phyloP scores from a whole-genome alignment of 352 stramenopile genomes.

The Ochromonadaceae sp. region DNA sequence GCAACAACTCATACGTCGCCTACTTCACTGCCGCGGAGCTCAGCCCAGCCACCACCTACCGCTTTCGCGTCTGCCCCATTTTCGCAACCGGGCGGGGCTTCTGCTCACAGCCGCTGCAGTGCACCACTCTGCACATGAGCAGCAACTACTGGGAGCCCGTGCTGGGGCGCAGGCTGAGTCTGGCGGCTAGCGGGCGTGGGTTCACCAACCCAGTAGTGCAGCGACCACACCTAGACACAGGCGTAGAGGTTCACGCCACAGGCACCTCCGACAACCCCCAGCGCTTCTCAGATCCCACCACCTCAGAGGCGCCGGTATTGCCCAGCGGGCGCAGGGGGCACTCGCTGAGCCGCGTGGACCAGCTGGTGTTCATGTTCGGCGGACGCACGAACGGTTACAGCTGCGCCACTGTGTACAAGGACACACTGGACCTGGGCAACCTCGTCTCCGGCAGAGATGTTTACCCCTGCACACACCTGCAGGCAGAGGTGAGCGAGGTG shows the following conservation, averaged over 20 bases:
- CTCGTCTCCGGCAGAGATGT: background rate
- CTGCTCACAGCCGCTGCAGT: background rate
- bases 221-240: background rate
- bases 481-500: slow-evolving; percentile 3
- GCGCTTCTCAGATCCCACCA: background rate
- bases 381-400: slow-evolving; percentile 16
- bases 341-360: background rate
- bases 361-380: slow-evolving; percentile 5
- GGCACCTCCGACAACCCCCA: background rate
- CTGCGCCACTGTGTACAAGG: background rate
- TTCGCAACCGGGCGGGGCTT: background rate
- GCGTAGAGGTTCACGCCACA: slow-evolving; percentile 1
- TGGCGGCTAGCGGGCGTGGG: background rate
- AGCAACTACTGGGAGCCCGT: slow-evolving; percentile 9
- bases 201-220: background rate
- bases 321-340: background rate
- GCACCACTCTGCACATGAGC: background rate
- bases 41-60: background rate
- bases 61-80: background rate
- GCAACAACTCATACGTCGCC: too few species aligned
- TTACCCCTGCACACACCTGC: background rate
- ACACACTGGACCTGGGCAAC: background rate
- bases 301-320: background rate
- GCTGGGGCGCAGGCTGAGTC: background rate
- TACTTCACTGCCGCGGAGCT: too few species aligned